Conservation (phyloP, 495 filamentous ascomycete genomes). For the Hyphodiscus hymeniophilus region DNA sequence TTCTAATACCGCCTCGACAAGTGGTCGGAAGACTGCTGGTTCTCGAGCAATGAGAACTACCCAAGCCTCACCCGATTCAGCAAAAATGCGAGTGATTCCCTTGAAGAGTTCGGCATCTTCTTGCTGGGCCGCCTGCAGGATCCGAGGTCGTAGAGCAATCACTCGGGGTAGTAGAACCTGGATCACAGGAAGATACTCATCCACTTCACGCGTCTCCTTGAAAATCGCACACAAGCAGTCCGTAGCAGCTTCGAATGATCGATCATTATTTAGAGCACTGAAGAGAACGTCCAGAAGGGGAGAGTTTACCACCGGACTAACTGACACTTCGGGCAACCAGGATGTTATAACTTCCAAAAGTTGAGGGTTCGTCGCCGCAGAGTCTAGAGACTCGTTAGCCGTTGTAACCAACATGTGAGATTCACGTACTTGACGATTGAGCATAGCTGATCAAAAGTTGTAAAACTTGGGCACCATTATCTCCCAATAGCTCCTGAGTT, state of each 20-base stretch:
- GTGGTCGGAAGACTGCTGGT: slow-evolving; percentile 68
- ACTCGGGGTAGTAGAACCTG: slow-evolving; percentile 77
- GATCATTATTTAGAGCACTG: slow-evolving; percentile 62
- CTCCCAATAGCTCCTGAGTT: slow-evolving; percentile 78
- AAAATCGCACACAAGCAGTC: slow-evolving; percentile 90
- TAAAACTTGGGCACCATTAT: slow-evolving; percentile 84
- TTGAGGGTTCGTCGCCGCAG: slow-evolving; percentile 79
- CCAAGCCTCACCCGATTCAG: slow-evolving; percentile 93
- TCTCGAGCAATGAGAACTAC: slow-evolving; percentile 79
- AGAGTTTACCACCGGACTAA: slow-evolving; percentile 75
- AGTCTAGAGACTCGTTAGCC: slow-evolving; percentile 25
- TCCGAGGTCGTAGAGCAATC: slow-evolving; percentile 69
- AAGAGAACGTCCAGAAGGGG: slow-evolving; percentile 76
- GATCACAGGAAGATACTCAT: slow-evolving; percentile 74
- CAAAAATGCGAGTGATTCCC: slow-evolving; percentile 79
- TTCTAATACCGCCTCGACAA: slow-evolving; percentile 87
- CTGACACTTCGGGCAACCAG: slow-evolving; percentile 87
- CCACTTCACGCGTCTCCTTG: slow-evolving; percentile 87
- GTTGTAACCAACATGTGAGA: neutral
- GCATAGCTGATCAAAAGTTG: slow-evolving; percentile 79
- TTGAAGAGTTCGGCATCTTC: slow-evolving; percentile 86
- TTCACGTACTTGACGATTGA: slow-evolving; percentile 71
- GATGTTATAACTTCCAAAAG: slow-evolving; percentile 92
- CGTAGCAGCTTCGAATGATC: slow-evolving; percentile 80
- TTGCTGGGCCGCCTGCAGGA: slow-evolving; percentile 61